A percentile compares a stretch with the other conserved stretches of the same genome.
Conservation (phyloP, 2,329 filamentous ascomycete species). For the Shiraia bambusicola region DNA sequence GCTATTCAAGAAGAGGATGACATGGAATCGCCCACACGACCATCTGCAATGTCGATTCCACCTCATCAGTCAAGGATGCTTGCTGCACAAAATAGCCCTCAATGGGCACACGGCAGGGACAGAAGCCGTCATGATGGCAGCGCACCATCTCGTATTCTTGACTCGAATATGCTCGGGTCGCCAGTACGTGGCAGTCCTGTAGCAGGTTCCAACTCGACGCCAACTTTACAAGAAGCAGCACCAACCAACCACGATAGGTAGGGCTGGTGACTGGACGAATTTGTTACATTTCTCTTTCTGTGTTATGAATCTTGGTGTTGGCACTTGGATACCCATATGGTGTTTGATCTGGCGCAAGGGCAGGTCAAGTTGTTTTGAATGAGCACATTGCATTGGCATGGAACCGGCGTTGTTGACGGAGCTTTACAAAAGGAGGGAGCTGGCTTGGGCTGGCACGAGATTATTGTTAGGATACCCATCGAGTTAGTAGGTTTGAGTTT, state of each 20-base stretch:
- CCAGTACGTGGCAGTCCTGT: too few relatives aligned
- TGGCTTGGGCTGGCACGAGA: conserved; percentile 11
- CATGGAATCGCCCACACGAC: conserved; percentile 14
- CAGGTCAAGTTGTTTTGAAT: conserved; percentile 7
- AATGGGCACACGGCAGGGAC: conserved; percentile 5
- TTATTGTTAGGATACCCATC: conserved; percentile 32
- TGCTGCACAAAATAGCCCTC: conserved; percentile 24
- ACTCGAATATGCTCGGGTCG: background rate
- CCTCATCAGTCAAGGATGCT: conserved; percentile 26
- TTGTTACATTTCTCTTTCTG: conserved; percentile 22
- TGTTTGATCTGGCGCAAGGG: conserved; percentile 24
- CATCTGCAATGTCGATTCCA: conserved; percentile 11
- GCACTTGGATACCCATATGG: conserved; percentile 26
- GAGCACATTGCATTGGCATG: conserved; percentile 29
- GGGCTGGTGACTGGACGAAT: conserved; percentile 1
- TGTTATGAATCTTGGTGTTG: conserved; percentile 20
- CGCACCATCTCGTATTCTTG: background rate
- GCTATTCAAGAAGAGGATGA: conserved; percentile 18
- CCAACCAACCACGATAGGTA: conserved; percentile 35
- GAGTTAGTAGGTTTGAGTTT: conserved; percentile 24
- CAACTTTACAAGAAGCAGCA: too few relatives aligned
- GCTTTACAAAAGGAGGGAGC: conserved; percentile 16
- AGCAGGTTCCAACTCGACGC: too few relatives aligned
- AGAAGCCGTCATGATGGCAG: conserved; percentile 3
- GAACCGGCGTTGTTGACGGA: conserved; percentile 22